Evolutionary conservation across 148 eudicot genomes (phyloP), one percentile per base, ranked within the genome.

Genomic region (Fagopyrum tataricum): DNA sequence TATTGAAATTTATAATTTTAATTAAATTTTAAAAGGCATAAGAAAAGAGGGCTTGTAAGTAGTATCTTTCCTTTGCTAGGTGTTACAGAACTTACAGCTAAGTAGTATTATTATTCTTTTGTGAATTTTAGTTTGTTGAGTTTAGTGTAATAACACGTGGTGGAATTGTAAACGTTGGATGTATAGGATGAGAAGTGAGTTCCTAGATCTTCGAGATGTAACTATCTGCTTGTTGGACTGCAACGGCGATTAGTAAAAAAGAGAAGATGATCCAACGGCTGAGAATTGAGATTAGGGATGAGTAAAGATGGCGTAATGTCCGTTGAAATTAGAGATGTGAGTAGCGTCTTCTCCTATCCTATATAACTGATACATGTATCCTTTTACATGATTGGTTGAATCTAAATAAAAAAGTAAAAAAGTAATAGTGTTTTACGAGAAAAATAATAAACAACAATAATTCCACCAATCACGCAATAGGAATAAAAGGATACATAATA

Each of bases 21-120:
- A 31, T 31, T 3, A 2, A 31, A 31, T 31, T 31, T 31, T 1
- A 31, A 31, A 31, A 31, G 2, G 2, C 37, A 31, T 31, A 31
- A 31, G 0, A 31, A 31, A 31, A 1, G 37, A 31, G 37, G 37
- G 1, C 37, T 2, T 31, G 37, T n/a, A n/a, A n/a, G n/a, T n/a
- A n/a, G n/a, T 41, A 61, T 40, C 67, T 61, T 61, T 24, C 41
- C 67, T 61, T 61, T 31, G 41, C 67, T 61, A 61, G 67, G 41
- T 61, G 64, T 58, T 58, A 52, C 37, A 31, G 37, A 31, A 31
- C 37, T 3, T 31, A 31, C 58, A 52, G 18, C 58, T 18, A 52
- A 17, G 1, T n/a, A 52, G 7, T 49, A 52, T 51, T 51, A 51
- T 1, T 5, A 51, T 15, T 51, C n/a, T 51, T 51, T n/a, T n/a